A percentile compares a stretch with the other conserved stretches of the same genome.
Evolutionary conservation across 345 rosid species (phyloP).

Genomic region (Syzygium aromaticum): DNA sequence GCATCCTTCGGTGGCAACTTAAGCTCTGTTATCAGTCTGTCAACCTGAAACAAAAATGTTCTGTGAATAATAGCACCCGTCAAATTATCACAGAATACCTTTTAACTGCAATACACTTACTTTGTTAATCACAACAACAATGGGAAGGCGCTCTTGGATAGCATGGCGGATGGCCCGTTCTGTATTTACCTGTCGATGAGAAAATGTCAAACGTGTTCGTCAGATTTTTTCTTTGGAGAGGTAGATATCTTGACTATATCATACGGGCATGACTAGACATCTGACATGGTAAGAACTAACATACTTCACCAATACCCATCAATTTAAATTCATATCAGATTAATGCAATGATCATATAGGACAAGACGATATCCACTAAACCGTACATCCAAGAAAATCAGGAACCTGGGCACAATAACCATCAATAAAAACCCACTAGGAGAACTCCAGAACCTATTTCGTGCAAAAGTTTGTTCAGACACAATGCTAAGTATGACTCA

Average conservation of each 20-base stretch:
- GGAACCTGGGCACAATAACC: not conserved
- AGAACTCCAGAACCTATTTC: not conserved
- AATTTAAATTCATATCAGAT: not conserved
- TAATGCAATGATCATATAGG: not conserved
- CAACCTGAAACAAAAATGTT: conserved; percentile 47
- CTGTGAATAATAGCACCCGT: not conserved
- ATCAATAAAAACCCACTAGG: not conserved
- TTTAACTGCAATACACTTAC: conserved; percentile 15
- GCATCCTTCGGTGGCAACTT: conserved; percentile 98
- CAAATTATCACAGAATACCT: not conserved
- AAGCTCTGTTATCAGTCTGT: conserved; percentile 90
- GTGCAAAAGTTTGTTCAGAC: not conserved
- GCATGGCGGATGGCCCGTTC: conserved; percentile 99
- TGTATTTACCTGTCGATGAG: conserved; percentile 62
- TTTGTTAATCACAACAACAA: conserved; percentile 94
- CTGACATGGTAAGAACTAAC: not conserved
- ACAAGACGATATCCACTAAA: not conserved
- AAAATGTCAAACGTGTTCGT: not conserved
- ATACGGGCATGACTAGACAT: not conserved
- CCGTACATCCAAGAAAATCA: not conserved
- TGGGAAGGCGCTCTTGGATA: conserved; percentile 84
- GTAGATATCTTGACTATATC: not conserved
- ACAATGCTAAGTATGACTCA: not conserved
- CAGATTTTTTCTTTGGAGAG: not conserved
- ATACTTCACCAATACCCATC: not conserved